Conservation (phyloP, 768 basidiomycete genomes). For the Boletus barrowsii region DNA sequence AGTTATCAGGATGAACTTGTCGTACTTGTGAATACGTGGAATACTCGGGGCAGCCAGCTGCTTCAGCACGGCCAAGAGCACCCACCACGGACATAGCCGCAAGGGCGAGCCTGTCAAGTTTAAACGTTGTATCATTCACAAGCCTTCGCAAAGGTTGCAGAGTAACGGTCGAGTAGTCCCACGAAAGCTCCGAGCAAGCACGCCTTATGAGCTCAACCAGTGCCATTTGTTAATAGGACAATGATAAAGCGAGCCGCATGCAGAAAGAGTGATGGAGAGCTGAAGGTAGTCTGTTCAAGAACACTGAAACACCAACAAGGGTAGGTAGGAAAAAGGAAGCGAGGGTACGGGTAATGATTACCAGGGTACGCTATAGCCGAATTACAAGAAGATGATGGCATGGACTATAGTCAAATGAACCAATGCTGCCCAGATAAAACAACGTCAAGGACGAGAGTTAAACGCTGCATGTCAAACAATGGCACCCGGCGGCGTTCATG, state of each 20-base stretch:
- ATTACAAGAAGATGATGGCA: constrained; percentile 7
- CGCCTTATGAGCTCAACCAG: constrained; percentile 8
- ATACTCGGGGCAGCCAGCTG: constrained; percentile 55
- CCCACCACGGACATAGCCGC: constrained; percentile 21
- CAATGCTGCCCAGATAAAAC: not conserved
- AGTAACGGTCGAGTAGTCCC: constrained; percentile 1
- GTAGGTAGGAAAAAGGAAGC: not conserved
- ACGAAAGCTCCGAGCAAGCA: not conserved
- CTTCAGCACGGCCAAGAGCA: constrained; percentile 16
- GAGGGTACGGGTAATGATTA: constrained; percentile 1
- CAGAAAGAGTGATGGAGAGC: no score
- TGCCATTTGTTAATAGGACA: constrained; percentile 1
- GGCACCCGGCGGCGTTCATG: not conserved
- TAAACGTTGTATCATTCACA: constrained; percentile 16
- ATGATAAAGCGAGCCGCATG: not conserved
- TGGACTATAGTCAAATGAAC: constrained; percentile 10
- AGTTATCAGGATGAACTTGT: not conserved
- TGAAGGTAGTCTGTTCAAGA: no score
- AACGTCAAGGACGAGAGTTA: not conserved
- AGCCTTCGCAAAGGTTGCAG: constrained; percentile 8
- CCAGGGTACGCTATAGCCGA: constrained; percentile 5
- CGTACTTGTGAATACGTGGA: constrained; percentile 55
- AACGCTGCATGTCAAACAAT: not conserved
- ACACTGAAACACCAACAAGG: no score
- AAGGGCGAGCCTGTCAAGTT: constrained; percentile 21